Base-by-base conservation (phyloP, 345 rosid genomes). In the Salix dunnii region DNA sequence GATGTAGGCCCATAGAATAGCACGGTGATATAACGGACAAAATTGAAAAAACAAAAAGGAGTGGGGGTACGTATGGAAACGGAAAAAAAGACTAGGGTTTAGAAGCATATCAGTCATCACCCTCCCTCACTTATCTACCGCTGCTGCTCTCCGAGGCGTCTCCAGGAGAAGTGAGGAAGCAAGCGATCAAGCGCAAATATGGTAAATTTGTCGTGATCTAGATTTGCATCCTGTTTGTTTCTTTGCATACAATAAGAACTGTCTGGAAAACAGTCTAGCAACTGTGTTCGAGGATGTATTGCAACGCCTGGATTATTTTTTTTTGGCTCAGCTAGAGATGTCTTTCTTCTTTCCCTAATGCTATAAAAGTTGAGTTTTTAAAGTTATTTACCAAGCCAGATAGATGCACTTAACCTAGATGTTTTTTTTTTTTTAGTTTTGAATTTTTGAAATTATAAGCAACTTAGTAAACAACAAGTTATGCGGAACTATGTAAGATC, bases 61-160 rank as follows among this genome's bases (percentile, higher is more conserved):
- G 28, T 4, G 16, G 63, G 28, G 63, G 28, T 23, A 58, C 1
- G 12, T 58, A 23, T 58, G 63, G 63, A 58, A n/a, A 11, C 8
- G 12, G 3, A 23, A n/a, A 53, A 55, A 58, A 23, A 20, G 10
- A 55, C 16, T 10, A 58, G 63, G 63, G 28, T 58, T n/a, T 3
- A 23, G 27, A 58, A 7, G 14, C 62, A 23, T 58, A n/a, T 23
- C n/a, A n/a, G n/a, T n/a, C n/a, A n/a, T n/a, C 2, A 9, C 63
- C 2, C 13, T n/a, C 0, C 4, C 18, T 1, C 4, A 14, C 18
- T 0, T n/a, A 9, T 58, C 4, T 1, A 58, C 12, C 3, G 11
- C 28, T 0, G 10, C 63, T 23, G 63, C 28, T 58, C 63, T 58
- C 28, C 1, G 1, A 58, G 63, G 28, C 63, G 27, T 58, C 63